Percentiles rank a stretch among this genome's conserved stretches.
These are phyloP conservation scores for Phytophthora quininea DNA, from an alignment of 352 stramenopile species.

Conservation along the genomic window DNA sequence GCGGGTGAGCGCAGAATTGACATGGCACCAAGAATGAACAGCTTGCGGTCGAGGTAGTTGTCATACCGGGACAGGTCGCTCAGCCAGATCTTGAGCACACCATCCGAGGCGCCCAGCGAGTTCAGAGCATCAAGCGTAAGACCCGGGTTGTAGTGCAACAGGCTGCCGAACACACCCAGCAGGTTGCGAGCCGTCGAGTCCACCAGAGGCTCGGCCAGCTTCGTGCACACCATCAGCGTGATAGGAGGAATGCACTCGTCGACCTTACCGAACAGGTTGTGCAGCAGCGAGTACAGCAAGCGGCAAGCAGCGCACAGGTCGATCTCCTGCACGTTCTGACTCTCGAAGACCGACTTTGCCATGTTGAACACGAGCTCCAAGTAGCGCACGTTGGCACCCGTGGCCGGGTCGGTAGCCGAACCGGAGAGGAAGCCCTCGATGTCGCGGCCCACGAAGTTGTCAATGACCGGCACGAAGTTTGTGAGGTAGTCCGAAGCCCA, in stretches of 20 bases:
- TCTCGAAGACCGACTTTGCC: conserved; percentile 77
- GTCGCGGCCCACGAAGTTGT: conserved; percentile 95
- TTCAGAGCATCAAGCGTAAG: conserved; percentile 90
- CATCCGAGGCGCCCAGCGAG: conserved; percentile 84
- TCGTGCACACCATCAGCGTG: conserved; percentile 70
- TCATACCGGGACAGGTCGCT: conserved; percentile 85
- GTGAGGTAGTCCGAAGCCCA: conserved; percentile 97
- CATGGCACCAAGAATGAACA: conserved; percentile 93
- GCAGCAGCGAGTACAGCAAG: conserved; percentile 80
- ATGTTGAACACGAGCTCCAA: conserved; percentile 84
- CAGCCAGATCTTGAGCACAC: conserved; percentile 93
- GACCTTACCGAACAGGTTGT: conserved; percentile 86
- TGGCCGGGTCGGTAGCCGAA: conserved; percentile 46
- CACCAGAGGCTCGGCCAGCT: conserved; percentile 59
- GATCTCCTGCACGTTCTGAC: conserved; percentile 62
- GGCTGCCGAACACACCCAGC: conserved; percentile 91
- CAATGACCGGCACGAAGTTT: conserved; percentile 96
- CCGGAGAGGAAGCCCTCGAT: conserved; percentile 73
- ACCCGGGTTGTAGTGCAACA: conserved; percentile 94
- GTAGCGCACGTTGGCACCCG: conserved; percentile 60
- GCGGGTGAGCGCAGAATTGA: conserved; percentile 91
- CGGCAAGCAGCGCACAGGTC: conserved; percentile 78
- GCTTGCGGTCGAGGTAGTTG: conserved; percentile 90
- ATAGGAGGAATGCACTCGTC: conserved; percentile 81
- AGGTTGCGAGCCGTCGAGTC: conserved; percentile 80